Conservation (phyloP, 1,284 basidiomycete species). For the Ganoderma sinense region DNA sequence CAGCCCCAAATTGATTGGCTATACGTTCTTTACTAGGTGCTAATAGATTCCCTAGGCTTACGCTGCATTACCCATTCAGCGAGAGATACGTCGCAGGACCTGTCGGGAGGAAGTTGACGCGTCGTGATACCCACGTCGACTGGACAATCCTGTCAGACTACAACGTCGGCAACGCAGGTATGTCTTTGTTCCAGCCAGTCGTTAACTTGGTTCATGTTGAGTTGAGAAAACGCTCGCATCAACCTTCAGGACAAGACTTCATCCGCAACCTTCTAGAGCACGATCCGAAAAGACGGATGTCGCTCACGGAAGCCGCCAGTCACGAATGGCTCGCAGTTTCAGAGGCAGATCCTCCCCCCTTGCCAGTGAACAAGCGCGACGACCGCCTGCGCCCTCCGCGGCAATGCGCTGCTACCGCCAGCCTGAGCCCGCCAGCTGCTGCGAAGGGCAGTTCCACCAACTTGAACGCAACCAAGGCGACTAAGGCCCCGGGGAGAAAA, state of each 20-base stretch:
- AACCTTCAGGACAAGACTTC: conserved; percentile 9
- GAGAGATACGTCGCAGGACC: background rate
- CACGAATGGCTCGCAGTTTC: conserved; percentile 13
- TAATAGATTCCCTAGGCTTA: background rate
- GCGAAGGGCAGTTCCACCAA: background rate
- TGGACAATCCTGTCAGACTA: background rate
- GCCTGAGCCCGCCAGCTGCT: too few species aligned
- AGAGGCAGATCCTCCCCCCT: background rate
- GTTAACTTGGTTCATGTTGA: background rate
- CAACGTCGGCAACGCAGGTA: background rate
- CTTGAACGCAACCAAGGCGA: background rate
- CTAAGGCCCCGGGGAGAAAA: background rate
- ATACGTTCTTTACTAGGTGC: background rate
- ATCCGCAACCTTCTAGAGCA: conserved; percentile 10
- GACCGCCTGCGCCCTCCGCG: background rate
- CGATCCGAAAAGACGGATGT: conserved; percentile 5
- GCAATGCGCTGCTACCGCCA: background rate
- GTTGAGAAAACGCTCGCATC: background rate
- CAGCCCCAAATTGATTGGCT: background rate
- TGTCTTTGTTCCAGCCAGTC: background rate
- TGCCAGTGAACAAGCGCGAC: background rate
- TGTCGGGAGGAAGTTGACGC: background rate
- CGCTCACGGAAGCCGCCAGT: conserved; percentile 8
- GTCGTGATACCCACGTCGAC: background rate
- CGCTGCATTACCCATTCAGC: background rate